Conservation (phyloP, 805 yeast genomes). For the Metschnikowia bowlesiae region DNA sequence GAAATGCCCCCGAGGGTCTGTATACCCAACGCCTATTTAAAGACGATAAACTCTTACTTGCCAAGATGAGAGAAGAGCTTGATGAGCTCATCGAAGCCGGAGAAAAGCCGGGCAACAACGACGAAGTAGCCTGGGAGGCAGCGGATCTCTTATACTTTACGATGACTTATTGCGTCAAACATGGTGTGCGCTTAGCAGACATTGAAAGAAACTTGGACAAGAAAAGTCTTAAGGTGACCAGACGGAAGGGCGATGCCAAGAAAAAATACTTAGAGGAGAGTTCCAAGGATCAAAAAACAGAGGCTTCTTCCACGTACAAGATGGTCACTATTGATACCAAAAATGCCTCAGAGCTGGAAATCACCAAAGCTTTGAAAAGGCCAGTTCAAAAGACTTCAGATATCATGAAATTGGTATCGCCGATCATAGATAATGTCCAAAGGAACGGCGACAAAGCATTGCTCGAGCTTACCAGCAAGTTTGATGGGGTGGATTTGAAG, state of each 20-base stretch:
- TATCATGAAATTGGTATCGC: slow-evolving; percentile 88
- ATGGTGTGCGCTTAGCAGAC: slow-evolving; percentile 76
- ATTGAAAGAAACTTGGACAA: slow-evolving; percentile 79
- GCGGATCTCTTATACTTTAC: slow-evolving; percentile 76
- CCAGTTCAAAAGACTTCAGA: slow-evolving; percentile 95
- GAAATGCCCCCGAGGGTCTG: slow-evolving; percentile 84
- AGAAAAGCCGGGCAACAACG: slow-evolving; percentile 29
- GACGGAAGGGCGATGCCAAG: slow-evolving; percentile 96
- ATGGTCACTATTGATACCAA: slow-evolving; percentile 45
- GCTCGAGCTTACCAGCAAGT: slow-evolving; percentile 83
- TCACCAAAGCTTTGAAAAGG: slow-evolving; percentile 68
- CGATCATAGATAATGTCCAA: slow-evolving; percentile 78
- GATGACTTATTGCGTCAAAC: slow-evolving; percentile 51
- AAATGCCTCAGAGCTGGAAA: slow-evolving; percentile 35
- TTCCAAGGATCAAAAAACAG: slow-evolving; percentile 8
- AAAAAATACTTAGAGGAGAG: slow-evolving; percentile 48
- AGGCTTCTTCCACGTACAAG: slow-evolving; percentile 29
- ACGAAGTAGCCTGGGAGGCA: slow-evolving; percentile 89
- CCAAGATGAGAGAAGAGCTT: slow-evolving; percentile 93
- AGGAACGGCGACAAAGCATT: slow-evolving; percentile 80
- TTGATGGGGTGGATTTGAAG: slow-evolving; percentile 73
- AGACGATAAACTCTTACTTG: slow-evolving; percentile 69
- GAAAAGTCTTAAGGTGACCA: slow-evolving; percentile 80
- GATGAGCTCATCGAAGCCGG: slow-evolving; percentile 90
- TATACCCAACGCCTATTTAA: slow-evolving; percentile 84